These are phyloP conservation scores for Colletotrichum limetticola DNA, from an alignment of 2,329 filamentous ascomycete species.

Conservation along the genomic window DNA sequence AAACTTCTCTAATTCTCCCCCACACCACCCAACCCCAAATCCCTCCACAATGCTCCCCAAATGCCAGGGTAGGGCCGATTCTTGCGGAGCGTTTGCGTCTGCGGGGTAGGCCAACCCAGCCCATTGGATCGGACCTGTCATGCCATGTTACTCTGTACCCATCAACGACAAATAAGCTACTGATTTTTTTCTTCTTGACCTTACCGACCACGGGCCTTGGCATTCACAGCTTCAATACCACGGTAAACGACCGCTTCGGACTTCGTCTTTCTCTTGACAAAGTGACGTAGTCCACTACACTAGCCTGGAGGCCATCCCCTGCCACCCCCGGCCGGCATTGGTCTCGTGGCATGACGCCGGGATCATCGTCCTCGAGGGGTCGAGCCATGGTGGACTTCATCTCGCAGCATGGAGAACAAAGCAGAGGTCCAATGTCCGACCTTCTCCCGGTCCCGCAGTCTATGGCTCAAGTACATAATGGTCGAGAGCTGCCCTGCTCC, in stretches of 20 bases:
- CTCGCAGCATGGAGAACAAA: slow-evolving; percentile 12
- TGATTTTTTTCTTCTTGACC: neutral
- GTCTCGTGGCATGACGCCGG: slow-evolving; percentile 27
- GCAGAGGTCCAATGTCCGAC: slow-evolving; percentile 12
- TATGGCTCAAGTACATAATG: slow-evolving; percentile 22
- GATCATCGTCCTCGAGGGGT: neutral
- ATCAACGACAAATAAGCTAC: neutral
- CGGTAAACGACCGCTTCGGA: neutral
- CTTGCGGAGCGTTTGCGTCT: slow-evolving; percentile 18
- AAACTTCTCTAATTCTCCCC: slow-evolving; percentile 2
- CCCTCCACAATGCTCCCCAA: slow-evolving; percentile 18
- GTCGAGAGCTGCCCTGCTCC: neutral
- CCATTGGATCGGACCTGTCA: slow-evolving; percentile 20
- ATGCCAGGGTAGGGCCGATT: slow-evolving; percentile 26
- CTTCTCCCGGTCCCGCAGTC: slow-evolving; percentile 5
- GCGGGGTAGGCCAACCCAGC: slow-evolving; percentile 24
- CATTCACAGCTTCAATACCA: neutral
- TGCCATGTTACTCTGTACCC: neutral
- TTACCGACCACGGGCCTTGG: neutral
- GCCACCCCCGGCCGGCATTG: neutral
- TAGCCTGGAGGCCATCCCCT: slow-evolving; percentile 2
- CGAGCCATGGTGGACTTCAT: slow-evolving; percentile 24
- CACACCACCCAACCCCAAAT: slow-evolving; percentile 28
- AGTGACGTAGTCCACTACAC: slow-evolving; percentile 24
- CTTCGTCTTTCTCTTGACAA: neutral